Evolutionary conservation across 345 rosid genomes (phyloP).

Genomic region (Brassica juncea): DNA sequence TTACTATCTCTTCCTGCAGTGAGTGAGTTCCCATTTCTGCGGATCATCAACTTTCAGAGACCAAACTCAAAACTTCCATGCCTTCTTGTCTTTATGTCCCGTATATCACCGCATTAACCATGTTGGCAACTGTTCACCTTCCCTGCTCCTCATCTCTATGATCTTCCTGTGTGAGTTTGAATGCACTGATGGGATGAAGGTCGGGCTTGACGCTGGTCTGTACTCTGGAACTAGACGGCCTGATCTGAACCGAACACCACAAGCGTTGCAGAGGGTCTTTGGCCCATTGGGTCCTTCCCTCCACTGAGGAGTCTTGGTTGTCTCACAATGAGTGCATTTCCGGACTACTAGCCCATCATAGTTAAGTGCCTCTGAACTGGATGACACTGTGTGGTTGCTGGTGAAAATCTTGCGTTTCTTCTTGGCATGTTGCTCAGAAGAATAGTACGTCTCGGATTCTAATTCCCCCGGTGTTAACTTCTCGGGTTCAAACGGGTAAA

Average conservation of each 20-base stretch:
- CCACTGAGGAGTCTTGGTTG: slow-evolving; percentile 91
- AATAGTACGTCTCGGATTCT: slow-evolving; percentile 35
- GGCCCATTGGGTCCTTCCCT: slow-evolving; percentile 96
- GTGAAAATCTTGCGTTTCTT: slow-evolving; percentile 54
- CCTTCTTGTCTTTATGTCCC: slow-evolving; percentile 21
- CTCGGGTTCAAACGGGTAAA: slow-evolving; percentile 35
- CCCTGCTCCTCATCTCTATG: slow-evolving; percentile 76
- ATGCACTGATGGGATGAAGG: slow-evolving; percentile 68
- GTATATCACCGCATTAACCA: slow-evolving; percentile 11
- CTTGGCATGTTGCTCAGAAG: slow-evolving; percentile 39
- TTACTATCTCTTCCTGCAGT: slow-evolving; percentile 27
- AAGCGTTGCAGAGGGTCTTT: slow-evolving; percentile 93
- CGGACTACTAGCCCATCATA: slow-evolving; percentile 13
- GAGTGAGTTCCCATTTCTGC: slow-evolving; percentile 21
- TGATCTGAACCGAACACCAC: slow-evolving; percentile 87
- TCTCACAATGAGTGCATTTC: slow-evolving; percentile 79
- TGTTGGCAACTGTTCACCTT: slow-evolving; percentile 26
- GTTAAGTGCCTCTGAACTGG: slow-evolving; percentile 22
- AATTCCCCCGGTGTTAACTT: slow-evolving; percentile 33
- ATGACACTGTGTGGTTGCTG: slow-evolving; percentile 28
- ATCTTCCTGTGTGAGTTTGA: slow-evolving; percentile 94
- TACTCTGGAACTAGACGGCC: slow-evolving; percentile 92
- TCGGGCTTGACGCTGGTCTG: slow-evolving; percentile 89
- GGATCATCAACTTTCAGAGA: slow-evolving; percentile 20
- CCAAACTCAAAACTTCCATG: slow-evolving; percentile 9